Evolutionary conservation across 345 rosid species (phyloP), one percentile per base, ranked within the genome.

Genomic region (Carallia pectinifolia): DNA sequence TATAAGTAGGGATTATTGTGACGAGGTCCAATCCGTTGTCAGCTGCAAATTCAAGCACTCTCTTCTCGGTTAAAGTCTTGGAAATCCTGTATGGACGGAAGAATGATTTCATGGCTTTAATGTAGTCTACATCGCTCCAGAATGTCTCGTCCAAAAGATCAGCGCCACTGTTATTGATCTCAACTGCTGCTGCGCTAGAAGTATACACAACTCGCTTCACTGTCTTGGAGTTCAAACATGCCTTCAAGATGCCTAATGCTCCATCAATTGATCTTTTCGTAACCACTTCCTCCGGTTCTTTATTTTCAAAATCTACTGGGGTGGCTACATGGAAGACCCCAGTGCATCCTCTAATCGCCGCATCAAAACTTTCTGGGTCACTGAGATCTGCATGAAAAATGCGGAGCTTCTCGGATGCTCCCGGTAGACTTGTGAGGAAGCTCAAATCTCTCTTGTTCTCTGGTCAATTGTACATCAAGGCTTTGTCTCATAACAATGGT

Each of bases 191-290:
- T 7, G 72, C 59, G 30, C 93, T 89, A 2, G 93, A 86, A 60
- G 93, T 88, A 80, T 85, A 92, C 4, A 89, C 84, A 1, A 88
- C 83, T 7, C 88, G 77, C 70, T 82, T 85, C 37, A 89, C 90
- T 0, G 88, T 86, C 67, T 79, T 82, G 7, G 86, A 70, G 13
- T 82, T 78, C 66, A 81, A 38, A 80, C 87, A 88, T 4, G 88
- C 75, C 48, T 79, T 85, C 1, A 89, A 38, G 53, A 92, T 85
- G 38, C 88, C 89, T 33, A 78, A 48, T 1, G 84, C 53, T 66
- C 89, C 96, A 16, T 78, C 77, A 4, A 84, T 75, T 33, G 90
- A 53, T 68, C 88, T 82, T 58, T 82, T 75, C 0, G 82, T 84
- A 6, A 84, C 74, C 8, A 73, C 75, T 44, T 79, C 85, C 54